A percentile compares a stretch with the other conserved stretches of the same genome.
Evolutionary conservation across 1,139 yeast species (phyloP).

Genomic region (Sugiyamaella grinbergsii): DNA sequence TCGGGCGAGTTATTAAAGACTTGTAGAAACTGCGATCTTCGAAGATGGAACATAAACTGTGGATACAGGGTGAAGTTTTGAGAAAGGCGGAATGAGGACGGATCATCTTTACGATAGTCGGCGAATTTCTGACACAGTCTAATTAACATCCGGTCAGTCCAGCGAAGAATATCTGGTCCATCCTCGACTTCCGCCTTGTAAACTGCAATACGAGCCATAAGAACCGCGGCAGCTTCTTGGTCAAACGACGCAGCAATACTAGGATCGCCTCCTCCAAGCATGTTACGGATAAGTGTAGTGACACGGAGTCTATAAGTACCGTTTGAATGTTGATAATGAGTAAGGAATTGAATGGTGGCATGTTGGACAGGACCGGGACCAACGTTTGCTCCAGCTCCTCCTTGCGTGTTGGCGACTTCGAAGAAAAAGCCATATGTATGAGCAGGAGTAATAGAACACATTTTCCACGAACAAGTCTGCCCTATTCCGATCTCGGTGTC

Average conservation of each 20-base stretch:
- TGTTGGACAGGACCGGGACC: constrained; percentile 60
- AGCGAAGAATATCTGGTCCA: constrained; percentile 70
- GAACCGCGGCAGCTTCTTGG: constrained; percentile 97
- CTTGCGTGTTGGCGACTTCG: constrained; percentile 57
- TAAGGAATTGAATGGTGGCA: constrained; percentile 68
- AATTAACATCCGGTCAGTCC: constrained; percentile 83
- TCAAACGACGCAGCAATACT: constrained; percentile 72
- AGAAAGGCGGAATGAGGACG: constrained; percentile 74
- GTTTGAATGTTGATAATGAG: constrained; percentile 70
- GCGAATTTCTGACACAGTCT: constrained; percentile 87
- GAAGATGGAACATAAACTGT: constrained; percentile 91
- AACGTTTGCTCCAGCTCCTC: constrained; percentile 39
- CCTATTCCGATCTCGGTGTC: constrained; percentile 95
- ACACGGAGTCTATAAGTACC: constrained; percentile 79
- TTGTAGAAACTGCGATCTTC: constrained; percentile 95
- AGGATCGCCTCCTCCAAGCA: constrained; percentile 55
- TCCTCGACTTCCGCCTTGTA: constrained; percentile 81
- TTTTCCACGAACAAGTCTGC: constrained; percentile 84
- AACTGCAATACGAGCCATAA: constrained; percentile 92
- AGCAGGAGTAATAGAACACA: constrained; percentile 83
- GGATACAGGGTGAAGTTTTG: constrained; percentile 86
- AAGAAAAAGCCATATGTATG: constrained; percentile 88
- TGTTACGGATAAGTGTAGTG: constrained; percentile 76
- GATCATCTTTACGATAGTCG: constrained; percentile 76
- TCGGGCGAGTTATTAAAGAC: constrained; percentile 98